These are phyloP conservation scores for Rhodotorula sp. DNA, from an alignment of 1,284 basidiomycete genomes.

Conservation along the genomic window DNA sequence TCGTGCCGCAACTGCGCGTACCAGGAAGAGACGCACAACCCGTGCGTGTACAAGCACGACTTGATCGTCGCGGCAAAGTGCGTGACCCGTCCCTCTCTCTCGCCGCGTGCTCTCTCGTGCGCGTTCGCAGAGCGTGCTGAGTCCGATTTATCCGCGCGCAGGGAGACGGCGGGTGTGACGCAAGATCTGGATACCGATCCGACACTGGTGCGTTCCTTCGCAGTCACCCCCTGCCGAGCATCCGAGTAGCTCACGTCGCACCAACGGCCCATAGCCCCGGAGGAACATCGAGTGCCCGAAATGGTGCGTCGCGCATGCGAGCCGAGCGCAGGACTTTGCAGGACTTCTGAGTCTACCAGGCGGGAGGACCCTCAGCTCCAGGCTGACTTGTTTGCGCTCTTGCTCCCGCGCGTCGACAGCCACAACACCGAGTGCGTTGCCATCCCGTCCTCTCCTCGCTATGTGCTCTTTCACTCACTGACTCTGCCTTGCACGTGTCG, in stretches of 20 bases:
- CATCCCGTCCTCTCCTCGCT: background rate
- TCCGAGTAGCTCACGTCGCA: no score
- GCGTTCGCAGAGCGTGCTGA: slow-evolving; percentile 7
- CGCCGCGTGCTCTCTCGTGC: background rate
- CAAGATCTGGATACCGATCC: slow-evolving; percentile 87
- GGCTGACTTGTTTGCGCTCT: background rate
- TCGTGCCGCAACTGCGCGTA: slow-evolving; percentile 90
- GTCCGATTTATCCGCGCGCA: slow-evolving; percentile 49
- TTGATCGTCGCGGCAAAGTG: slow-evolving; percentile 90
- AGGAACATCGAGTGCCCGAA: slow-evolving; percentile 53
- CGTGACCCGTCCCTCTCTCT: slow-evolving; percentile 49
- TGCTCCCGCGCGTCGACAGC: slow-evolving; percentile 5
- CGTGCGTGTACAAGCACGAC: slow-evolving; percentile 91
- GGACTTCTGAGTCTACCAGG: background rate
- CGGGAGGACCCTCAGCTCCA: background rate
- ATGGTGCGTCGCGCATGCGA: slow-evolving; percentile 42
- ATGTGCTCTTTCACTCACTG: background rate
- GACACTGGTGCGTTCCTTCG: slow-evolving; percentile 66
- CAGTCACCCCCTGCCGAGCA: background rate
- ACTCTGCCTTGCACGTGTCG: no score
- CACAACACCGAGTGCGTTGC: slow-evolving; percentile 49
- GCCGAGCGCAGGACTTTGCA: background rate
- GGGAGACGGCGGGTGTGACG: slow-evolving; percentile 90
- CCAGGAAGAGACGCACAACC: slow-evolving; percentile 81
- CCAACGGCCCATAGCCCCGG: slow-evolving; percentile 42